Conservation (phyloP, 306 rosid species). For the Gastrolobium bilobum region DNA sequence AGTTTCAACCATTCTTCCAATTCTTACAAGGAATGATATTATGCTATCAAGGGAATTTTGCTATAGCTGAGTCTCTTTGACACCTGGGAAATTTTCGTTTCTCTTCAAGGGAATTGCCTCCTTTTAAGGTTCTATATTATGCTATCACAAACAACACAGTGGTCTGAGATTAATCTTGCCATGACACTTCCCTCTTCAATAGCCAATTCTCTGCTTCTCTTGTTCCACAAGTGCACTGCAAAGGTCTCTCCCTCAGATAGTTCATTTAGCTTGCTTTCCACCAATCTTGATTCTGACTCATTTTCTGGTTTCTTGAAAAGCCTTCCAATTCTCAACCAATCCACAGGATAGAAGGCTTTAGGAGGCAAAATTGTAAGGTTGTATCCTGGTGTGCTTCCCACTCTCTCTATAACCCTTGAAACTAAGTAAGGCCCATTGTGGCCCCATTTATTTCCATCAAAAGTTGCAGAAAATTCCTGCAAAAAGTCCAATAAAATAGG, state of each 20-base stretch:
- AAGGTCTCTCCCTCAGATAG: slow-evolving; percentile 47
- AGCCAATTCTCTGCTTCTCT: slow-evolving; percentile 51
- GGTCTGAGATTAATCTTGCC: slow-evolving; percentile 58
- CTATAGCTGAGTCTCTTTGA: too few relatives aligned
- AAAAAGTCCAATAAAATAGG: slow-evolving; percentile 67
- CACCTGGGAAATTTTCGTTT: too few relatives aligned
- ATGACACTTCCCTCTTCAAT: slow-evolving; percentile 70
- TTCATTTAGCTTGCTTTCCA: slow-evolving; percentile 48
- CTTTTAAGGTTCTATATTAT: too few relatives aligned
- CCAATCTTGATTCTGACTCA: slow-evolving; percentile 49
- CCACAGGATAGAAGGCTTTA: slow-evolving; percentile 63
- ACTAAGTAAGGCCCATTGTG: slow-evolving; percentile 76
- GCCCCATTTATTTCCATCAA: slow-evolving; percentile 72
- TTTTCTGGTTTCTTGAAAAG: slow-evolving; percentile 54
- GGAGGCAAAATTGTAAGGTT: slow-evolving; percentile 58
- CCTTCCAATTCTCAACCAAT: slow-evolving; percentile 61
- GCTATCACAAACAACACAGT: slow-evolving; percentile 55
- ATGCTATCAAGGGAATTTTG: too few relatives aligned
- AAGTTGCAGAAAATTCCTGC: slow-evolving; percentile 64
- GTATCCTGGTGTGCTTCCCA: slow-evolving; percentile 46
- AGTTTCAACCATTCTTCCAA: too few relatives aligned
- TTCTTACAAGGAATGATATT: too few relatives aligned
- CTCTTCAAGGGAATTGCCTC: too few relatives aligned
- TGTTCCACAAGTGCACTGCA: slow-evolving; percentile 70
- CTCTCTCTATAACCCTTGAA: slow-evolving; percentile 62